Conservation (phyloP, 768 basidiomycete genomes). For the Leucosporidium creatinivorum region DNA sequence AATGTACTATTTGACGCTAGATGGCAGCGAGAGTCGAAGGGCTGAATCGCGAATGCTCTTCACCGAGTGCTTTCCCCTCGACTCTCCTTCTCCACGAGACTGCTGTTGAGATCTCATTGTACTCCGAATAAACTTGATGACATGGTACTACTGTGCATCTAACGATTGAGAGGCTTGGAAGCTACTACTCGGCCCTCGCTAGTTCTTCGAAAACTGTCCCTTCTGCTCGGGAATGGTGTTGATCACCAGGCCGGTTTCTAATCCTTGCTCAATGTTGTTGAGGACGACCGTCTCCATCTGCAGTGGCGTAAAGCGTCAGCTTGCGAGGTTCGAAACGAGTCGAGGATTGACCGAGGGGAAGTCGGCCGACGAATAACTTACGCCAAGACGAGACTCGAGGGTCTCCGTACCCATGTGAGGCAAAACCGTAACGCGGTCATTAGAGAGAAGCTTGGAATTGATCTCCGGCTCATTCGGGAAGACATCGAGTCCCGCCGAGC, state of each 20-base stretch:
- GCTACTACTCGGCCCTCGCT: too few species aligned
- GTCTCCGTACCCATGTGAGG: constrained; percentile 89
- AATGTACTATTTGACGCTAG: neutral
- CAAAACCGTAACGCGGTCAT: constrained; percentile 73
- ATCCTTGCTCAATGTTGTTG: constrained; percentile 51
- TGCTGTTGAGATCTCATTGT: too few species aligned
- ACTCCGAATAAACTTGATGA: too few species aligned
- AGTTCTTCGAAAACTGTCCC: too few species aligned
- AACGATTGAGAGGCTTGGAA: too few species aligned
- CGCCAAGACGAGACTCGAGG: constrained; percentile 63
- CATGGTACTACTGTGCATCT: too few species aligned
- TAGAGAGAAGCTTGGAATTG: constrained; percentile 67
- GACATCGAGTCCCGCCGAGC: constrained; percentile 25
- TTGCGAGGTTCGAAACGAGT: neutral
- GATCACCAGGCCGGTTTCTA: neutral
- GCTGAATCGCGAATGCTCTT: neutral
- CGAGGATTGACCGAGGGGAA: neutral
- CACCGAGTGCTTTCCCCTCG: too few species aligned
- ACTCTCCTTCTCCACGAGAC: too few species aligned
- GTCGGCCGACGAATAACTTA: constrained; percentile 48
- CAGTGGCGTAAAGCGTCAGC: neutral
- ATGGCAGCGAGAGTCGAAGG: neutral
- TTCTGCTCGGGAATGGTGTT: constrained; percentile 2
- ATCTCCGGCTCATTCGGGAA: constrained; percentile 70
- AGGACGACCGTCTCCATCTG: constrained; percentile 55